A percentile compares a stretch with the other conserved stretches of the same genome.
Conservation (phyloP, 257 asterid species). For the Scutellaria baicalensis region DNA sequence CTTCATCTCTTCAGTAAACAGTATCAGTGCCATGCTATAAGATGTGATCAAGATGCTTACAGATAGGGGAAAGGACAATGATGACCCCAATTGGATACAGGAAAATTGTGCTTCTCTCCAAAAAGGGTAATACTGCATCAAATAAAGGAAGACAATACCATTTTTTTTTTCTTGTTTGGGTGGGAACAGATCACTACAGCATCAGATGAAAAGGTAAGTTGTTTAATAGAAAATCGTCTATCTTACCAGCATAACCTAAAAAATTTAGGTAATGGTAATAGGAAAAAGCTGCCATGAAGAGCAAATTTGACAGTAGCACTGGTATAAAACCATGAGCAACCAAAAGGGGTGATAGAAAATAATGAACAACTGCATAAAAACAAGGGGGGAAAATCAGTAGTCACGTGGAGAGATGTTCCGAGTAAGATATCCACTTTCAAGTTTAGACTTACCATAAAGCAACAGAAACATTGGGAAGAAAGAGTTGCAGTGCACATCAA, state of each 20-base stretch:
- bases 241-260: slow-evolving; percentile 80
- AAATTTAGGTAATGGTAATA: slow-evolving; percentile 84
- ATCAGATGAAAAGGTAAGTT: background rate
- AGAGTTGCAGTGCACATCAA: slow-evolving; percentile 99
- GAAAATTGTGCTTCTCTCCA: slow-evolving; percentile 86
- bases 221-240: background rate
- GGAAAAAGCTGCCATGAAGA: slow-evolving; percentile 81
- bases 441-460: slow-evolving; percentile 67
- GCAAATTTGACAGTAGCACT: slow-evolving; percentile 65
- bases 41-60: slow-evolving; percentile 15
- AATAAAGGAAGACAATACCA: background rate
- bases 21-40: background rate
- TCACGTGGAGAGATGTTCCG: background rate
- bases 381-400: slow-evolving; percentile 4
- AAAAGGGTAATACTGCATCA: slow-evolving; percentile 77
- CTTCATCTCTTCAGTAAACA: background rate
- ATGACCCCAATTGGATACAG: slow-evolving; percentile 76
- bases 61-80: slow-evolving; percentile 64
- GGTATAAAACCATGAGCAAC: slow-evolving; percentile 84
- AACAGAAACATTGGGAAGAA: slow-evolving; percentile 89
- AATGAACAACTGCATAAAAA: slow-evolving; percentile 60
- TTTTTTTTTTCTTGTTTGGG: no score
- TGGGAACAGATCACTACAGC: background rate
- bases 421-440: background rate
- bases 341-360: slow-evolving; percentile 74